phyloP scores from a whole-genome alignment of 257 asterid genomes.

The Nicotiana tabacum region DNA sequence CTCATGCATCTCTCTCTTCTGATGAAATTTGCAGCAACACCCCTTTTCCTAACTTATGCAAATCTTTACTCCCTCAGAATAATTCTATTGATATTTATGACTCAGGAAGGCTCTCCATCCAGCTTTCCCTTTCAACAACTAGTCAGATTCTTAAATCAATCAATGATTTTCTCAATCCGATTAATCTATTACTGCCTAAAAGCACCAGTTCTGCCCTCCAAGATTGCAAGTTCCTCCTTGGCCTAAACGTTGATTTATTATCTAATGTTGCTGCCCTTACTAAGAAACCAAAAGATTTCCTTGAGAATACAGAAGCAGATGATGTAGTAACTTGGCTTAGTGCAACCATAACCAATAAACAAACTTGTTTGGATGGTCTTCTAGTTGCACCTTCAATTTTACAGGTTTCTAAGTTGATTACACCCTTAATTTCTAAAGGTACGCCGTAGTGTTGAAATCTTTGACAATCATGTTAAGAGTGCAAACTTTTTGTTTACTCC shows the following conservation, averaged over 20 bases:
- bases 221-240: constrained; percentile 28
- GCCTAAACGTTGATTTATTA: constrained; percentile 13
- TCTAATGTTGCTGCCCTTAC: not conserved
- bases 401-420: not conserved
- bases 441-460: not conserved
- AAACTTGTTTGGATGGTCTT: constrained; percentile 33
- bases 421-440: constrained; percentile 15
- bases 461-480: not conserved
- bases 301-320: constrained; percentile 3
- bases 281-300: not conserved
- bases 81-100: constrained; percentile 19
- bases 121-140: constrained; percentile 17
- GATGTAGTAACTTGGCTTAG: constrained; percentile 20
- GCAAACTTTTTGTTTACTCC: not conserved
- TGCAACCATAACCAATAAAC: constrained; percentile 24
- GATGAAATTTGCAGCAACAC: constrained; percentile 22
- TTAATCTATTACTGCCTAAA: not conserved
- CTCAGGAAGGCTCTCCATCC: constrained; percentile 16
- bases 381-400: constrained; percentile 5
- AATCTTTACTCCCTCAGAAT: constrained; percentile 13
- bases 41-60: constrained; percentile 20
- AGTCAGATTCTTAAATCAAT: not conserved
- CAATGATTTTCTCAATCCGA: not conserved
- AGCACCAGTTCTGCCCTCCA: constrained; percentile 17
- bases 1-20: constrained; percentile 1